These are phyloP conservation scores for Kodamaea kakaduensis DNA, from an alignment of 805 yeast species.

Conservation along the genomic window DNA sequence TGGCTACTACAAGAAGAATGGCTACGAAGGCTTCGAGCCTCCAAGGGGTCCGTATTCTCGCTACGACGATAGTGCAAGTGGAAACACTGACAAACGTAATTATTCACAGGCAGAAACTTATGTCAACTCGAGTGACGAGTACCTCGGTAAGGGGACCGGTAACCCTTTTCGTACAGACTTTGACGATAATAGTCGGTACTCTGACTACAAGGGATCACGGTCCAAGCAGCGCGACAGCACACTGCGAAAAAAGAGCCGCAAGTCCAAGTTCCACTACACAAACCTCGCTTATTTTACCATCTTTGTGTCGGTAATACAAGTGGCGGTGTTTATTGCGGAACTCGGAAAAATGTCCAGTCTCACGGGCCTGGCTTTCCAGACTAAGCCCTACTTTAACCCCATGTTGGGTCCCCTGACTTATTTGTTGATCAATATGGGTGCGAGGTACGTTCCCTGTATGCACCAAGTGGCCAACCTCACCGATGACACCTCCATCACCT, in stretches of 20 bases:
- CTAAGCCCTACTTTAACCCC: constrained; percentile 70
- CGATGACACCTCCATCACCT: constrained; percentile 39
- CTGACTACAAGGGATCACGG: neutral
- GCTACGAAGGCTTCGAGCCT: no score
- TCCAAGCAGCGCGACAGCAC: constrained; percentile 9
- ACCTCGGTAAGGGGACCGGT: no score
- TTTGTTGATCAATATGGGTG: constrained; percentile 64
- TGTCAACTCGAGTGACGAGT: no score
- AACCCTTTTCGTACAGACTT: constrained; percentile 7
- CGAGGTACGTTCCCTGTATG: constrained; percentile 72
- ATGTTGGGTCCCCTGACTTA: constrained; percentile 75
- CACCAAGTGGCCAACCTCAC: constrained; percentile 48
- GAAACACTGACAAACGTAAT: no score
- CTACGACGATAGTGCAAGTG: no score
- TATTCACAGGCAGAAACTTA: neutral
- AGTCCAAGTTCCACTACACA: constrained; percentile 33
- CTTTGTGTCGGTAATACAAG: constrained; percentile 43
- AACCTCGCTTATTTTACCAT: constrained; percentile 40
- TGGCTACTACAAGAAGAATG: no score
- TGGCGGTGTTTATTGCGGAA: constrained; percentile 59
- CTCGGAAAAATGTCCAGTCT: constrained; percentile 50
- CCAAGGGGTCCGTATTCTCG: no score
- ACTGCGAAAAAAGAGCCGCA: constrained; percentile 15
- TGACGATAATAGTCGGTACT: constrained; percentile 4
- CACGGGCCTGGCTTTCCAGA: constrained; percentile 64